Base-by-base conservation (phyloP, 495 filamentous ascomycete species). In the Penicillium antarcticum region DNA sequence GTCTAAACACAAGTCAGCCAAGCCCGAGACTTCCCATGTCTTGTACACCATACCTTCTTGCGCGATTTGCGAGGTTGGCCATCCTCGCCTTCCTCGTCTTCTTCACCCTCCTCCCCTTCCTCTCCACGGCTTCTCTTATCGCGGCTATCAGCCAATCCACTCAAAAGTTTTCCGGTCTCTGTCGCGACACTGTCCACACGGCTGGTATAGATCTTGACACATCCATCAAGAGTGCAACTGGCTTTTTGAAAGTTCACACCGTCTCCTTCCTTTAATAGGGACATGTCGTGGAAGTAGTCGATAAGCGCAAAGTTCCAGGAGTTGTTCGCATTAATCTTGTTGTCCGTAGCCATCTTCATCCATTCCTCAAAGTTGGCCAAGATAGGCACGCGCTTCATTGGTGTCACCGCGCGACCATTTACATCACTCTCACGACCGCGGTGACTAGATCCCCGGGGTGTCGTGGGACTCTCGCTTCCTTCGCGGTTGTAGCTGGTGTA, bases 291-390 rank as follows among this genome's bases (percentile, higher is more conserved):
- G 63, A 99, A 99, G 67, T 99, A 99, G 67, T 99, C 94, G 64
- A 99, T 99, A 6, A 99, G 80, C 2, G 94, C 94, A 69, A 99
- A 97, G 62, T 97, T 97, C 94, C 94, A 99, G 14, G 94, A 97
- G 68, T 99, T 99, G 19, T 88, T 84, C 36, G 94, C 95, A 65
- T 97, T 99, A 73, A 99, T 99, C 78, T 99, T 99, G 77, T 99
- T 99, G 75, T 99, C 94, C 18, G 92, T 97, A 9, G 95, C 95
- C 89, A 97, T 92, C 80, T 97, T 99, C 95, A 99, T 97, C 94
- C 94, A 97, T 64, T 99, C 95, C 69, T 99, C 94, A 61, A 97
- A 99, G 70, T 97, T 97, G 45, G 95, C 95, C 45, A 97, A 67
- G 48, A 99, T 87, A 0, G 94, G 95, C 29, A 96, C 89, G 36